These are phyloP conservation scores for Trichoderma aggressivum DNA, from an alignment of 2,329 filamentous ascomycete genomes.

Conservation along the genomic window DNA sequence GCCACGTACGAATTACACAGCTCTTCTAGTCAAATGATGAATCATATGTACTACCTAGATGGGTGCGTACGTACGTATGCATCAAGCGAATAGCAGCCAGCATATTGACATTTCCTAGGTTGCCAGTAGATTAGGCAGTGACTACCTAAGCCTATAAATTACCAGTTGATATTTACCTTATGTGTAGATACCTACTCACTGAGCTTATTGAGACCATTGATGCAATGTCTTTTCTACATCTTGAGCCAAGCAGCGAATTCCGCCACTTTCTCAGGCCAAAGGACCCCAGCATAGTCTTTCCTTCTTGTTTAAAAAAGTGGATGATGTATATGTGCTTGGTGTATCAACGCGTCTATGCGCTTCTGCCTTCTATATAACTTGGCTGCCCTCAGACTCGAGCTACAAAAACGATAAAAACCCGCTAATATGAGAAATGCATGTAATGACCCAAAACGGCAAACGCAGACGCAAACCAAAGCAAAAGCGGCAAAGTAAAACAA, in stretches of 20 bases:
- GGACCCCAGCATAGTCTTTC: neutral
- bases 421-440: conserved; percentile 4
- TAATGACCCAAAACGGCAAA: neutral
- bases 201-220: no score
- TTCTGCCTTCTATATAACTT: conserved; percentile 8
- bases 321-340: neutral
- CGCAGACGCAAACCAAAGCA: neutral
- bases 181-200: no score
- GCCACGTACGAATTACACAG: neutral
- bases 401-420: conserved; percentile 7
- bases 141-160: no score
- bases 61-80: neutral
- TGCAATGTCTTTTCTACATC: no score
- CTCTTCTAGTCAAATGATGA: neutral
- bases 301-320: neutral
- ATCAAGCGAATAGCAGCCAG: neutral
- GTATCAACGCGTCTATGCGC: neutral
- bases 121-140: no score
- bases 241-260: neutral
- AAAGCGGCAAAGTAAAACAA: neutral
- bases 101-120: no score
- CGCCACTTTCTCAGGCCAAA: neutral
- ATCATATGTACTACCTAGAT: no score
- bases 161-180: no score
- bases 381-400: neutral